Base-by-base conservation (phyloP, 192 early-diverging fungal species). In the Podila verticillata region DNA sequence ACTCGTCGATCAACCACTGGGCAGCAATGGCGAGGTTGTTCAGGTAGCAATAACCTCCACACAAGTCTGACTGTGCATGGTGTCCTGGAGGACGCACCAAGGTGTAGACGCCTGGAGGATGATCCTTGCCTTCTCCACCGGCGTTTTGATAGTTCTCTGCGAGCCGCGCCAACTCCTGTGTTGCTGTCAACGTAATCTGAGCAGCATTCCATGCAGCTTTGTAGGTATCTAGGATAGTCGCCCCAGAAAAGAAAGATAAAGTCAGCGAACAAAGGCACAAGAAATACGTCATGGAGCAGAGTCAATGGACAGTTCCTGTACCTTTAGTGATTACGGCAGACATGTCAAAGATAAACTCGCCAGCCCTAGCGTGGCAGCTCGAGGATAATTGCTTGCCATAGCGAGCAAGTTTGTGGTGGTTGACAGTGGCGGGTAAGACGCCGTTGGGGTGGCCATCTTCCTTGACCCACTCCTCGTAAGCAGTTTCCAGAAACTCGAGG, bases 141-240 rank as follows among this genome's bases (percentile, higher is more conserved):
- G 12, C 39, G 39, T 15, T 39, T n/a, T 80, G 80, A 34, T 59
- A 74, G 22, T 69, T 70, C 26, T 74, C 57, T 7, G 35, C 69
- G n/a, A 83, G 66, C 57, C 83, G 75, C 13, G 89, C 35, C n/a
- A 93, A 64, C 4, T 83, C 71, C 59, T 90, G 73, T 1, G 87
- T 82, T 9, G 84, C 92, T 8, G 90, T 89, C 30, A 93, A 72
- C n/a, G 89, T 90, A 5, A 90, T 84, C 69, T 93, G 89, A 5
- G 86, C 91, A 0, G 90, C 89, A 31, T 71, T 85, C 74, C 90
- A 91, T 12, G 87, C 86, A 17, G 91, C 88, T 61, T 82, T 80
- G 82, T 85, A 93, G 7, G 92, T 92, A 26, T 88, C 89, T 90
- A 65, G 19, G 12, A 57, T 29, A 49, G 28, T 22, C 1, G 17